phyloP scores from a whole-genome alignment of 345 rosid species.

The Sapria himalayana region DNA sequence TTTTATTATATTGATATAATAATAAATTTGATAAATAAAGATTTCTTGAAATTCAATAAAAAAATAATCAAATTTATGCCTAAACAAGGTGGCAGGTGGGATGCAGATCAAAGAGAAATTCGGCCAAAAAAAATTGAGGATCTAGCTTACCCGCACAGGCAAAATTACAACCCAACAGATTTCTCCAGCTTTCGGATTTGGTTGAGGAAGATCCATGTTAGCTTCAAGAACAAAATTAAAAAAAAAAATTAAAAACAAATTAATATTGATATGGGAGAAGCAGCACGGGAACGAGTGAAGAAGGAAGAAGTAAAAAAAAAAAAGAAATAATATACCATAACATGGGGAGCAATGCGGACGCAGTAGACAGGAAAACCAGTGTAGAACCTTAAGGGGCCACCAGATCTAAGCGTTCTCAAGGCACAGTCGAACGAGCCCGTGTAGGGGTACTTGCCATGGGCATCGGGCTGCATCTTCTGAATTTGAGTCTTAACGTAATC shows the following conservation, averaged over 20 bases:
- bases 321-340: conserved; percentile 47
- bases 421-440: conserved; percentile 76
- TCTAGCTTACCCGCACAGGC: background rate
- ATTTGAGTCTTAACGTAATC: conserved; percentile 96
- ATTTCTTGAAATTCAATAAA: too few species aligned
- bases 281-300: background rate
- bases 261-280: background rate
- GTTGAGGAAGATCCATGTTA: conserved; percentile 97
- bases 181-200: conserved; percentile 58
- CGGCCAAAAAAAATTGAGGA: too few species aligned
- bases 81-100: too few species aligned
- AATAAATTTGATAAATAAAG: too few species aligned
- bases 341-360: conserved; percentile 92
- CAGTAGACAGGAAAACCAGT: conserved; percentile 95
- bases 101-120: too few species aligned
- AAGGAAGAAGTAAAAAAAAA: background rate
- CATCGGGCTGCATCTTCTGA: conserved; percentile 99
- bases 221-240: conserved; percentile 22
- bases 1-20: too few species aligned
- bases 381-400: conserved; percentile 84
- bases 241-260: background rate
- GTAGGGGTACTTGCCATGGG: conserved; percentile 78
- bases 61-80: too few species aligned
- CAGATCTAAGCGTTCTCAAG: conserved; percentile 56
- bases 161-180: conserved; percentile 24